Base-by-base conservation (phyloP, 2,329 filamentous ascomycete genomes). In the Sporothrix pseudoabietina region DNA sequence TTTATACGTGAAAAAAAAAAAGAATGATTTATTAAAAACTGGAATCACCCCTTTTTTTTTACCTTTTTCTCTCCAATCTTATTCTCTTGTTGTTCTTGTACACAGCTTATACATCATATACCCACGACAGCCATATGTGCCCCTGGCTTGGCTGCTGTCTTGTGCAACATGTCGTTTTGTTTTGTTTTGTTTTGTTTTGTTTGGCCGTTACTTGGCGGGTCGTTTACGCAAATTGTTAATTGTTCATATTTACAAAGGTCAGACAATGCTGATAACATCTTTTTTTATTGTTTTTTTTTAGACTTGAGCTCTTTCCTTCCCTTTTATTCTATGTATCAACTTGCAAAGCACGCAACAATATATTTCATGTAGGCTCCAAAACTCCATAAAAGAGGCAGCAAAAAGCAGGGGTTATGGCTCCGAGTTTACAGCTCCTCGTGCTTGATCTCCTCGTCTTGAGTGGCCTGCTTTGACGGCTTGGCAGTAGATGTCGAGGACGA, bases 341-440 rank as follows among this genome's bases (percentile, higher is more conserved):
- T n/a, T 16, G 52, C 65, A 54, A 32, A 69, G 10, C 22, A 19
- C 49, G 26, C 26, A 26, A 26, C 9, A 10, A 22, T 19, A 41
- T 49, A 22, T 39, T n/a, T n/a, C 35, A 57, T 57, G 30, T 12
- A 47, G 32, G 57, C 44, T 26, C 30, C 26, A 61, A 59, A 57
- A 71, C 39, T 41, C 44, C n/a, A 71, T 22, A 44, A 54, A 57
- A 26, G 41, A 59, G 35, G 35, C 52, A 16, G 39, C 22, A 26
- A 30, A 63, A 26, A 22, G 22, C 6, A 59, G 39, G 4, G 35
- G 3, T 9, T 2, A 14, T 6, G 8, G 35, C 7, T 14, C 9
- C 3, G 10, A 12, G 10, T 39, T 73, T 72, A 81, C 75, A 81
- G 75, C 77, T 81, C 80, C 73, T 82, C 80, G 74, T 80, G 78